phyloP scores from a whole-genome alignment of 257 asterid species.

The Plantago ovata region DNA sequence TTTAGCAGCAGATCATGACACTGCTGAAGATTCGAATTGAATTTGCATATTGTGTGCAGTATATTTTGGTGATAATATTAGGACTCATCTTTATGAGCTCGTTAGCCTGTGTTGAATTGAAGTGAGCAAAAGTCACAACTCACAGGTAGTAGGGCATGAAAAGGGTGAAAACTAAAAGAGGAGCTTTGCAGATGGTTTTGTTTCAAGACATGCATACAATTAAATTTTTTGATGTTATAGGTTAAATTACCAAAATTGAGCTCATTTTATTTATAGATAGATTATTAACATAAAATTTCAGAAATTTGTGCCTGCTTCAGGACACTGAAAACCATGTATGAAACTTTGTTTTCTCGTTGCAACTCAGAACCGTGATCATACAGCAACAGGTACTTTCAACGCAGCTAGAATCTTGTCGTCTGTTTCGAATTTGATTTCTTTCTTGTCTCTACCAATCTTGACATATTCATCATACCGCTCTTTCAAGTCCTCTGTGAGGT shows the following conservation, averaged over 20 bases:
- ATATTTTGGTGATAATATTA: no score
- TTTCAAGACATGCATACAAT: no score
- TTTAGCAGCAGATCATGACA: no score
- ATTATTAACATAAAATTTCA: not conserved
- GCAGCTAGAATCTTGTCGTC: conserved; percentile 91
- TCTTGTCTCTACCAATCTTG: conserved; percentile 94
- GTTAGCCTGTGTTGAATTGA: no score
- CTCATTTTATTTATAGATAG: conserved; percentile 14
- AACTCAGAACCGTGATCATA: conserved; percentile 30
- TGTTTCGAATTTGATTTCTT: conserved; percentile 58
- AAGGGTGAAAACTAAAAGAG: no score
- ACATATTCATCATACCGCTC: conserved; percentile 79
- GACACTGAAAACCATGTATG: not conserved
- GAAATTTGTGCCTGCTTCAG: conserved; percentile 15
- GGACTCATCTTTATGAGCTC: no score
- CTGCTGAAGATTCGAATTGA: no score
- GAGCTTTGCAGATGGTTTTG: no score
- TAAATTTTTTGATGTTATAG: not conserved
- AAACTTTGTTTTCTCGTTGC: conserved; percentile 11
- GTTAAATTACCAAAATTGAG: conserved; percentile 5
- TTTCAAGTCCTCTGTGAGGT: conserved; percentile 77
- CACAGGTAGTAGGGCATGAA: no score
- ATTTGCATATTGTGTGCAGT: no score
- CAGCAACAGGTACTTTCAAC: conserved; percentile 70
- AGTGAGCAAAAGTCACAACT: no score